Base-by-base conservation (phyloP, 75 land plant genomes). In the Azolla pinnata region DNA sequence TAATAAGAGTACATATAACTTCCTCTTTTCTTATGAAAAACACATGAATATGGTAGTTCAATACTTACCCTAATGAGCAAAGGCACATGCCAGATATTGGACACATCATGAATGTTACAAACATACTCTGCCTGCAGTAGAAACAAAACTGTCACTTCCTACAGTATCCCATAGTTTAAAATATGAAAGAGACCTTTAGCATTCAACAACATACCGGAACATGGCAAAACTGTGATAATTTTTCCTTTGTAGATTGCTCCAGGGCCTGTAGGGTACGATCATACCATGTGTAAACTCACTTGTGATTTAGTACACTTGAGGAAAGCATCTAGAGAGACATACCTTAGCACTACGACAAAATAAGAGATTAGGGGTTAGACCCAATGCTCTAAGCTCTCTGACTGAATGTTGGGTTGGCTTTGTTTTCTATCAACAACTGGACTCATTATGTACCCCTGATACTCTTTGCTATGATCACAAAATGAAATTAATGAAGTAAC, bases 391-490 rank as follows among this genome's bases (percentile, higher is more conserved):
- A 26, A 91, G 64, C 30, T 74, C 88, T 31, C 86, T 70, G 2
- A 91, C 97, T 75, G 96, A 88, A 57, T 91, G 97, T 54, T 91
- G 97, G 23, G 97, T 91, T 52, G 97, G 97, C 73, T 91, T 91
- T 24, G 97, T 91, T 85, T 91, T 91, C 97, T 91, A 52, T 52
- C 54, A 52, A 23, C 24, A 24, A 20, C 51, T 17, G 9, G 51
- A 7, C 9, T 48, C 51, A 48, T 48, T n/a, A n/a, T n/a, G n/a
- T n/a, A n/a, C n/a, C n/a, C n/a, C n/a, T n/a, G n/a, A n/a, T n/a
- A n/a, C n/a, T n/a, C n/a, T n/a, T n/a, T n/a, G n/a, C n/a, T n/a
- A n/a, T n/a, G n/a, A n/a, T n/a, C n/a, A n/a, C n/a, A n/a, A n/a
- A n/a, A n/a, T n/a, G n/a, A n/a, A n/a, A n/a, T n/a, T n/a, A n/a